Percentiles rank a stretch among this genome's conserved stretches.
Conservation (phyloP, 257 asterid species). For the Solanum dulcamara region DNA sequence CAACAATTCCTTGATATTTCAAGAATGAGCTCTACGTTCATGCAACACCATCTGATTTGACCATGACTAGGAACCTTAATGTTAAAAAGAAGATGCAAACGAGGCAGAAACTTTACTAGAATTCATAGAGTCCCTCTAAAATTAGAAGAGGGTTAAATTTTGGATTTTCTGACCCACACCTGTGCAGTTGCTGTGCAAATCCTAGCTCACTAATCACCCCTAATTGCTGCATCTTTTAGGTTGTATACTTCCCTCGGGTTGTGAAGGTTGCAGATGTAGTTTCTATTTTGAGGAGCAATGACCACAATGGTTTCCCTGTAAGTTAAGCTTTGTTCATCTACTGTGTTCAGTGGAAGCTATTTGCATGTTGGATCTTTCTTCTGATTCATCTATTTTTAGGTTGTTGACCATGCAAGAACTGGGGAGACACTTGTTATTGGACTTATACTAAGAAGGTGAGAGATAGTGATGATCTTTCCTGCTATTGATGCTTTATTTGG, state of each 20-base stretch:
- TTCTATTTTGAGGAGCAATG: slow-evolving; percentile 79
- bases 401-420: slow-evolving; percentile 74
- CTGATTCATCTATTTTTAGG: slow-evolving; percentile 29
- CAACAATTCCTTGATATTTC: neutral
- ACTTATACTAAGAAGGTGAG: slow-evolving; percentile 78
- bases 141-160: neutral
- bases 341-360: neutral
- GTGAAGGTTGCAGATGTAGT: slow-evolving; percentile 80
- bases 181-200: neutral
- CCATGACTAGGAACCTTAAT: neutral
- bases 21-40: neutral
- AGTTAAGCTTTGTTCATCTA: slow-evolving; percentile 20
- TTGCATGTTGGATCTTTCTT: slow-evolving; percentile 1
- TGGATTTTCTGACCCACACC: neutral
- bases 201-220: neutral
- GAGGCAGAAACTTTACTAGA: neutral
- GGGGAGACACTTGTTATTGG: slow-evolving; percentile 97
- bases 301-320: slow-evolving; percentile 95
- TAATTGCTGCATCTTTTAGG: slow-evolving; percentile 32
- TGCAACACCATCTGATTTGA: neutral
- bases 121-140: neutral
- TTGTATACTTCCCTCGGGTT: slow-evolving; percentile 81
- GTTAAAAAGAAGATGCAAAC: neutral
- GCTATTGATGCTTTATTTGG: neutral
- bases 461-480: neutral